Evolutionary conservation across 163 green algal genomes (phyloP).

Genomic region (Volvox carteri): DNA sequence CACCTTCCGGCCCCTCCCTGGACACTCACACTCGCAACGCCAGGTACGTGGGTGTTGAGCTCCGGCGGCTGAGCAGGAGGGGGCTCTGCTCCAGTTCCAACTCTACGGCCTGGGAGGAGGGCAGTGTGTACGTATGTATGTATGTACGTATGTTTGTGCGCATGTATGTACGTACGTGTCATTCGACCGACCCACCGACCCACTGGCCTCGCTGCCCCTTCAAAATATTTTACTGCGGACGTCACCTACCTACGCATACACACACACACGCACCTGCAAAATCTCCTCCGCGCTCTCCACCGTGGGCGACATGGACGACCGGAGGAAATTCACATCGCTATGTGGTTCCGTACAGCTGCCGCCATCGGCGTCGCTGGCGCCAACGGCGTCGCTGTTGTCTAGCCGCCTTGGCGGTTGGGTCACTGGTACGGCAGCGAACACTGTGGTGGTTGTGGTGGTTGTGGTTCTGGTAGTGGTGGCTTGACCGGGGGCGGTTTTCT

Average conservation of each 20-base stretch:
- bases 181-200: too few species aligned
- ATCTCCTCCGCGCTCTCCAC: slow-evolving; percentile 54
- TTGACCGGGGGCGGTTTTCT: background rate
- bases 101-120: slow-evolving; percentile 30
- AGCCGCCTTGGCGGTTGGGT: background rate
- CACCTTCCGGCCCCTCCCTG: too few species aligned
- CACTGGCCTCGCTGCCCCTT: background rate
- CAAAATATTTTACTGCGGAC: too few species aligned
- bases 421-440: background rate
- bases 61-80: slow-evolving; percentile 44
- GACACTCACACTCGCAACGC: background rate
- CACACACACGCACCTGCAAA: slow-evolving; percentile 29
- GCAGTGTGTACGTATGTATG: background rate
- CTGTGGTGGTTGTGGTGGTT: too few species aligned
- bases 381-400: background rate
- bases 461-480: too few species aligned
- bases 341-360: background rate
- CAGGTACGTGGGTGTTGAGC: background rate
- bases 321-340: background rate
- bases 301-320: background rate
- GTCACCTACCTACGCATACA: too few species aligned
- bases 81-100: slow-evolving; percentile 32
- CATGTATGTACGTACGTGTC: too few species aligned
- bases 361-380: background rate
- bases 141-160: too few species aligned